Evolutionary conservation across 257 asterid genomes (phyloP).

Genomic region (Verbena officinalis): DNA sequence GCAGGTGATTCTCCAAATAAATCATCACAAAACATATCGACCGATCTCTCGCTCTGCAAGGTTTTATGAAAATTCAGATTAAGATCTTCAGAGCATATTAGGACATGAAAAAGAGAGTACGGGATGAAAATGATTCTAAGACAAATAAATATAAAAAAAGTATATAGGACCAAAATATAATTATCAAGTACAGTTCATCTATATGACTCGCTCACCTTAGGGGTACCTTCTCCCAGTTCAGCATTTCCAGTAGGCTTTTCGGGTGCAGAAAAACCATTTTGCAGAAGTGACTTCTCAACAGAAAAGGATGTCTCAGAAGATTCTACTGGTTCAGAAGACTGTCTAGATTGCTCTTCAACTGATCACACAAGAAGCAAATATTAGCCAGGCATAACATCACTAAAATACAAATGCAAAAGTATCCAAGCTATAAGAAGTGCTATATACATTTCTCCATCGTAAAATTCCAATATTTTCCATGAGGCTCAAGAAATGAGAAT

Average conservation of each 20-base stretch:
- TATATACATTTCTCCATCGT: conserved; percentile 9
- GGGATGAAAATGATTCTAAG: background rate
- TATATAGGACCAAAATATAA: background rate
- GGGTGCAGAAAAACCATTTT: conserved; percentile 50
- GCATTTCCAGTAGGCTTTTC: conserved; percentile 61
- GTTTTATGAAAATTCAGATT: conserved; percentile 21
- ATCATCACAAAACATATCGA: conserved; percentile 89
- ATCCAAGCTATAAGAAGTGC: background rate
- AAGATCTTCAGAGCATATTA: conserved; percentile 13
- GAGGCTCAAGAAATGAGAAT: background rate
- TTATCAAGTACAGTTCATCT: background rate
- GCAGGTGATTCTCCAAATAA: conserved; percentile 97
- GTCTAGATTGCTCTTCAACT: conserved; percentile 48
- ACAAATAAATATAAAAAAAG: background rate
- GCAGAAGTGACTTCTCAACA: conserved; percentile 82
- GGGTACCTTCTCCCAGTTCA: conserved; percentile 94
- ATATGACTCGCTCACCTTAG: conserved; percentile 59
- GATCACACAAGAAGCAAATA: conserved; percentile 22
- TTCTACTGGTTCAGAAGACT: conserved; percentile 38
- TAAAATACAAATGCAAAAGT: conserved; percentile 11
- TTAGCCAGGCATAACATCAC: conserved; percentile 29
- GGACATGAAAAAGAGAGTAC: conserved; percentile 14
- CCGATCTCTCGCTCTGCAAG: conserved; percentile 82
- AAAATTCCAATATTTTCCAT: background rate
- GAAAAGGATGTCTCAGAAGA: conserved; percentile 62